These are phyloP conservation scores for Monilinia laxa DNA, from an alignment of 2,329 filamentous ascomycete species.

Conservation along the genomic window DNA sequence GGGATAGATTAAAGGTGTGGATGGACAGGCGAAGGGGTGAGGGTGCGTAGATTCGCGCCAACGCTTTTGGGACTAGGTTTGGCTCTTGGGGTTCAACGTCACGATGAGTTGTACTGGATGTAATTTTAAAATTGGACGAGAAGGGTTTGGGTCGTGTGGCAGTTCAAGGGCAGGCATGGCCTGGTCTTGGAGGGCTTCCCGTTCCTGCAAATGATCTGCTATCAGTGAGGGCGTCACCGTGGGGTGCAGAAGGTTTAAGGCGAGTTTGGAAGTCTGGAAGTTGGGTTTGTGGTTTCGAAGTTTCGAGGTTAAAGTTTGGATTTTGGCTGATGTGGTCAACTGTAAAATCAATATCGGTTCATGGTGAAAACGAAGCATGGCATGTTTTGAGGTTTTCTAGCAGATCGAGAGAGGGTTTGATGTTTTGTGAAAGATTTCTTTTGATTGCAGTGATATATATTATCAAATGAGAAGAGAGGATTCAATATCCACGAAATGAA, in stretches of 20 bases:
- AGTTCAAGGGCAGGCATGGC: background rate
- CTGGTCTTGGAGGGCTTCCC: background rate
- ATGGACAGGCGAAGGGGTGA: too few relatives aligned
- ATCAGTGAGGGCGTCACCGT: constrained; percentile 11
- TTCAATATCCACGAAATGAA: too few relatives aligned
- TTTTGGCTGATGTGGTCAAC: background rate
- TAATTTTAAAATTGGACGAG: constrained; percentile 31
- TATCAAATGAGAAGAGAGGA: too few relatives aligned
- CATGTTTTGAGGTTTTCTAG: background rate
- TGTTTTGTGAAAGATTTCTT: too few relatives aligned
- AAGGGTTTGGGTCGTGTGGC: background rate
- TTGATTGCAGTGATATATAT: too few relatives aligned
- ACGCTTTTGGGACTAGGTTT: background rate
- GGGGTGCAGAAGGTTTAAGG: constrained; percentile 6
- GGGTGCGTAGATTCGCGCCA: too few relatives aligned
- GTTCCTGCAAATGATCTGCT: constrained; percentile 1
- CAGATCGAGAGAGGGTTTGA: too few relatives aligned
- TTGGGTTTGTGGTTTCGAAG: background rate
- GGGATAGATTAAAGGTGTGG: too few relatives aligned
- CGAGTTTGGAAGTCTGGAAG: too few relatives aligned
- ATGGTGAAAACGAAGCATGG: background rate
- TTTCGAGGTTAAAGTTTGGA: background rate
- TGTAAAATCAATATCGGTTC: background rate
- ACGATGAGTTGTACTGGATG: constrained; percentile 37
- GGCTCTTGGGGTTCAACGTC: constrained; percentile 8